Percentiles rank a stretch among this genome's conserved stretches.
These are phyloP conservation scores for Kwoniella dendrophila DNA, from an alignment of 768 basidiomycete genomes.

Conservation along the genomic window DNA sequence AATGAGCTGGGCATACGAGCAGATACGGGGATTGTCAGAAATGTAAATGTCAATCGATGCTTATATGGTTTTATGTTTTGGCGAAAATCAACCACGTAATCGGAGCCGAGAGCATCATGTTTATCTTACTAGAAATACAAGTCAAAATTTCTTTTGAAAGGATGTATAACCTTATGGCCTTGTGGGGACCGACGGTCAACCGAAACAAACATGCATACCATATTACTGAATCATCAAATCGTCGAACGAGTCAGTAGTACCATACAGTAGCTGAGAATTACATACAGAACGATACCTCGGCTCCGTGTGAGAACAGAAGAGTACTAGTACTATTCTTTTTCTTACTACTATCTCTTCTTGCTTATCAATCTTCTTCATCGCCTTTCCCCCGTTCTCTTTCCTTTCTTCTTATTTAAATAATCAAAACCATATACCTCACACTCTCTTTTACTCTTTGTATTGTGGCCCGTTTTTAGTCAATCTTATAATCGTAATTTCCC, in stretches of 20 bases:
- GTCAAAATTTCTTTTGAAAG: background rate
- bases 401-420: background rate
- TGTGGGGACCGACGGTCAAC: slow-evolving; percentile 5
- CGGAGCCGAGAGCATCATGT: background rate
- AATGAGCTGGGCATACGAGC: no score
- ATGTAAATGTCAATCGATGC: no score
- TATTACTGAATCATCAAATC: background rate
- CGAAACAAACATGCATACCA: background rate
- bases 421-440: background rate
- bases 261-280: no score
- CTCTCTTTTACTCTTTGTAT: background rate
- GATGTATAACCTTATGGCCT: background rate
- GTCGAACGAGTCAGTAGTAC: background rate
- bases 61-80: no score
- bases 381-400: no score
- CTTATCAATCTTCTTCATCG: no score
- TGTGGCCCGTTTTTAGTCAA: background rate
- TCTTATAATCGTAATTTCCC: background rate
- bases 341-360: no score
- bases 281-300: no score
- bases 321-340: no score
- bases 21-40: no score
- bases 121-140: background rate
- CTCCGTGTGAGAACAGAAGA: no score
- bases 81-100: background rate